These are phyloP conservation scores for Cymbopogon citratus DNA, from an alignment of 176 grass and related monocot genomes.

Conservation along the genomic window DNA sequence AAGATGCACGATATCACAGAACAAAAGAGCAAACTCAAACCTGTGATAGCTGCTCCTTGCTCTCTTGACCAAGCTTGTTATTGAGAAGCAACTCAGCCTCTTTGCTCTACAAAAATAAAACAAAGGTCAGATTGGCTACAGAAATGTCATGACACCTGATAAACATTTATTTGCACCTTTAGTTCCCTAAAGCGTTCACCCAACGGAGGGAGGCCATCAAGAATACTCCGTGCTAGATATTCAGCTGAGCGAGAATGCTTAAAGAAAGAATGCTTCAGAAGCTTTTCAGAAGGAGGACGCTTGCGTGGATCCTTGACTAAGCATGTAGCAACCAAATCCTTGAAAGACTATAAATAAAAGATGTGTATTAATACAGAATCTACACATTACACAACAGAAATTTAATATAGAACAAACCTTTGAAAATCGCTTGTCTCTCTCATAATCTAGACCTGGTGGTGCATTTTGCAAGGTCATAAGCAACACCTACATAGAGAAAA, in stretches of 20 bases:
- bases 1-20: slow-evolving; percentile 23
- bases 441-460: slow-evolving; percentile 89
- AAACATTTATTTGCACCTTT: slow-evolving; percentile 52
- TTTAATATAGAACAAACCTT: slow-evolving; percentile 47
- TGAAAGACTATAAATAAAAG: slow-evolving; percentile 70
- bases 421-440: slow-evolving; percentile 93
- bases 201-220: slow-evolving; percentile 71
- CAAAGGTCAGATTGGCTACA: slow-evolving; percentile 24
- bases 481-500: slow-evolving; percentile 61
- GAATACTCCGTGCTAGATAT: slow-evolving; percentile 59
- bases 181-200: slow-evolving; percentile 76
- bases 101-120: slow-evolving; percentile 59
- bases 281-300: slow-evolving; percentile 79
- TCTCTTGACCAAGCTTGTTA: slow-evolving; percentile 58
- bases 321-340: slow-evolving; percentile 81
- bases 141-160: slow-evolving; percentile 3
- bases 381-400: neutral
- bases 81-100: slow-evolving; percentile 74
- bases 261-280: slow-evolving; percentile 94
- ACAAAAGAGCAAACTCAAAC: slow-evolving; percentile 44
- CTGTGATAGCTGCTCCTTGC: slow-evolving; percentile 88
- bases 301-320: slow-evolving; percentile 96
- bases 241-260: slow-evolving; percentile 73
- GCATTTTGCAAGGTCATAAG: slow-evolving; percentile 99
- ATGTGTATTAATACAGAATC: slow-evolving; percentile 12